Evolutionary conservation across 345 rosid species (phyloP), one percentile per base, ranked within the genome.

Genomic region (Schrenkiella parvula): DNA sequence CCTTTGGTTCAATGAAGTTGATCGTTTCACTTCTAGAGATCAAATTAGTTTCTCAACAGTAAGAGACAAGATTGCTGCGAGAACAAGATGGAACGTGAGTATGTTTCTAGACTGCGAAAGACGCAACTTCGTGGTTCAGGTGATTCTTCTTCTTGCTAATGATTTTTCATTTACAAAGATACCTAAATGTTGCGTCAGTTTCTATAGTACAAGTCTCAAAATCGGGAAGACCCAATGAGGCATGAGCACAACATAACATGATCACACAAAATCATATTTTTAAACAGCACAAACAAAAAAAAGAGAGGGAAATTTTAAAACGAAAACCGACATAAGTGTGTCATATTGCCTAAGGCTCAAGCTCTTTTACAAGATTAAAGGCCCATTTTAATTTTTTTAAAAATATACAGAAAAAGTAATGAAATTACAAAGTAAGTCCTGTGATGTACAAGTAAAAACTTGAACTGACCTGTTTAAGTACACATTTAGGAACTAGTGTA

Each of bases 51-150:
- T 90, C 78, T 85, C 97, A 46, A 87, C 78, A 0, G 96, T 87
- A 42, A 84, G 98, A 85, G 97, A 93, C 80, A 90, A 86, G 79
- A 79, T 93, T 38, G 65, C 48, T 1, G 89, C 80, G 8, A 82
- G 73, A 78, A 86, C 93, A 11, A 84, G 86, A 65, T 93, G 96
- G 93, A 89, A 81, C 1, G 70, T 88, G 38, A 84, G 82, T 47
- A 93, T 93, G 98, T 90, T 90, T 59, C 80, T 83, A 74, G 98
- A 90, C 81, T 93, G 97, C 17, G 87, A 93, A 85, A 84, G 96
- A 78, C 88, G 97, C 50, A 89, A 93, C 77, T 93, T 90, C 62
- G 98, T 93, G 3, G 84, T 86, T 73, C 96, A 93, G 93, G 98
- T 93, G 84, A 78, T 72, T 50, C 37, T 66, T 66, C 58, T 17